These are phyloP conservation scores for Pulicaria dysenterica DNA, from an alignment of 129 eudicot genomes.

Conservation along the genomic window DNA sequence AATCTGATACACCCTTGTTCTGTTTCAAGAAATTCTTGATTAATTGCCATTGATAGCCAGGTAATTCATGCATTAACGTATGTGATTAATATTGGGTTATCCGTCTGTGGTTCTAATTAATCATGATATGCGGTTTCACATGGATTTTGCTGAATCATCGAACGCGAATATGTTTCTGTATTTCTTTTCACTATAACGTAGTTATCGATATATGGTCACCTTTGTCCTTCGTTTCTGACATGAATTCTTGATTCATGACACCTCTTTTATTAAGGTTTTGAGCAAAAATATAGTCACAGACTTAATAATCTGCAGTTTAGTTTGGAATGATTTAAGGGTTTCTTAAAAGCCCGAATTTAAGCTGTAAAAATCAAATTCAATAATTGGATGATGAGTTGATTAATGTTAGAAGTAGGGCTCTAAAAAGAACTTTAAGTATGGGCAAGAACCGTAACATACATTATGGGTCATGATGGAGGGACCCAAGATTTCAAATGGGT, in stretches of 20 bases:
- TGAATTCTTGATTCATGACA: not conserved
- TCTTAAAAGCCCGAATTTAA: no score
- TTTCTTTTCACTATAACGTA: not conserved
- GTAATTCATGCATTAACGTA: slow-evolving; percentile 13
- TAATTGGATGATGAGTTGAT: not conserved
- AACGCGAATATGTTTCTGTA: no score
- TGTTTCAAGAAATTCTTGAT: slow-evolving; percentile 10
- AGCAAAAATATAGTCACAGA: not conserved
- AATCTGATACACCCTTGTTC: slow-evolving; percentile 29
- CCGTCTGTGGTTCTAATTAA: not conserved
- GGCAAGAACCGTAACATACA: no score
- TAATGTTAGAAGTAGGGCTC: not conserved
- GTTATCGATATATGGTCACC: not conserved
- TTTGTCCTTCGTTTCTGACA: no score
- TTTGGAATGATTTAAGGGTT: not conserved
- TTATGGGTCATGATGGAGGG: no score
- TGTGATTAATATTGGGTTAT: not conserved
- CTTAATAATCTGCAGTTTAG: slow-evolving; percentile 1
- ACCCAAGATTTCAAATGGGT: no score
- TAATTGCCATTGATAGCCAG: slow-evolving; percentile 11
- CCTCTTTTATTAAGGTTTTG: not conserved
- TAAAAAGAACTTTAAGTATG: no score
- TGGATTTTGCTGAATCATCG: not conserved
- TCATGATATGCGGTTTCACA: not conserved
- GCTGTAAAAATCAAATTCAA: not conserved